Evolutionary conservation across 2,329 filamentous ascomycete species (phyloP).

Genomic region (Tolypocladium sp.): DNA sequence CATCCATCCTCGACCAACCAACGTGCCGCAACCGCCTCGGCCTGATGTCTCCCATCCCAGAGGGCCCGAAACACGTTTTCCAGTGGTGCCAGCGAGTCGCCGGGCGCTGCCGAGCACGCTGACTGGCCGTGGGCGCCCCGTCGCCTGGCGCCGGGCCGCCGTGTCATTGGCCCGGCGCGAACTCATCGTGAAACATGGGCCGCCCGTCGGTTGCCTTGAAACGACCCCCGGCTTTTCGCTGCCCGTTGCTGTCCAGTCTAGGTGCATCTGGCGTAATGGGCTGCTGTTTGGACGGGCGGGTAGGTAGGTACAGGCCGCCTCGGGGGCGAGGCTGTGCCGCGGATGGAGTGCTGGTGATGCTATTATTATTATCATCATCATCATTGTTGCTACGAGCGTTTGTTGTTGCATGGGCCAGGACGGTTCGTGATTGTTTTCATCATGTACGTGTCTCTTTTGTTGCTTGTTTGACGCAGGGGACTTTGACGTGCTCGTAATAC

Average conservation of each 20-base stretch:
- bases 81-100: conserved; percentile 1
- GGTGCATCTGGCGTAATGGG: background rate
- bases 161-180: background rate
- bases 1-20: background rate
- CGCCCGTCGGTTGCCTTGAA: background rate
- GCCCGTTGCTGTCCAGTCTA: background rate
- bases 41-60: background rate
- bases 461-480: background rate
- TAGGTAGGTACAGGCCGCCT: background rate
- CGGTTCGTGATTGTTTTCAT: background rate
- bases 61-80: background rate
- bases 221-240: background rate
- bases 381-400: background rate
- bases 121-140: background rate
- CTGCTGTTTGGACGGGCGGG: background rate
- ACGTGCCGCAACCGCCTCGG: background rate
- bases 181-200: background rate
- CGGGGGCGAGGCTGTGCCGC: background rate
- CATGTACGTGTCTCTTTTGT: background rate
- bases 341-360: background rate
- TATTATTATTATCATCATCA: background rate
- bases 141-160: background rate
- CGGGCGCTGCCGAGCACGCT: background rate
- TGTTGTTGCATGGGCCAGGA: background rate
- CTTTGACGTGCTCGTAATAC: background rate